Evolutionary conservation across 169 alveolate species (phyloP), one percentile per base, ranked within the genome.

Genomic region (Plasmodium cynomolgi): DNA sequence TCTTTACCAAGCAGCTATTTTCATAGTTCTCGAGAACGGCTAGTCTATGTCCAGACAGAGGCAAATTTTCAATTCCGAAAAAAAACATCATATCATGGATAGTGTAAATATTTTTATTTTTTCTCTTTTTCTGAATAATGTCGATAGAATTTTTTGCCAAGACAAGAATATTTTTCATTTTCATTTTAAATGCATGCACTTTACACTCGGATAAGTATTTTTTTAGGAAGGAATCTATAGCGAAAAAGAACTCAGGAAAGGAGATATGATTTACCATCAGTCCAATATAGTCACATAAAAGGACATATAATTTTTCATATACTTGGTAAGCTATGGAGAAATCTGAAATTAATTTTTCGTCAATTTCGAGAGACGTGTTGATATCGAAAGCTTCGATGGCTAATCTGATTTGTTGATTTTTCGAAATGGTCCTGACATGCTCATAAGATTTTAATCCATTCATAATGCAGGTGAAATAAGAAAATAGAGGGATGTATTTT

Each of bases 211-310:
- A 15, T 33, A 33, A 81, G 74, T 91, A 91, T 71, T 81, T 91
- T 58, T 91, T 91, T 1, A 91, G 74, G 72, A 44, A 91, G 0
- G 91, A 44, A 44, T 91, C 92, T 29, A 91, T 91, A 8, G 81
- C 92, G 83, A 91, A 8, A 26, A 91, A 91, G 23, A 91, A 91
- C 41, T 91, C 95, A 0, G 95, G 95, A 20, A 91, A 91, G n/a
- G 95, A 91, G 29, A 91, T 82, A 71, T 82, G 91, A 41, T 82
- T 7, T 75, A 17, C 95, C 84, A 91, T 91, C 47, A 91, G 82
- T 9, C 95, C 92, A 81, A 91, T 33, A 81, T 91, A 91, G 37
- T 91, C 92, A 71, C 23, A 91, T 91, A 91, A 31, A 11, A 91
- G 31, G 26, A 81, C 92, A 81, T 91, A 54, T 31, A 91, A 68